phyloP scores from a whole-genome alignment of 192 early-diverging fungal genomes.

The Gigaspora rosea region DNA sequence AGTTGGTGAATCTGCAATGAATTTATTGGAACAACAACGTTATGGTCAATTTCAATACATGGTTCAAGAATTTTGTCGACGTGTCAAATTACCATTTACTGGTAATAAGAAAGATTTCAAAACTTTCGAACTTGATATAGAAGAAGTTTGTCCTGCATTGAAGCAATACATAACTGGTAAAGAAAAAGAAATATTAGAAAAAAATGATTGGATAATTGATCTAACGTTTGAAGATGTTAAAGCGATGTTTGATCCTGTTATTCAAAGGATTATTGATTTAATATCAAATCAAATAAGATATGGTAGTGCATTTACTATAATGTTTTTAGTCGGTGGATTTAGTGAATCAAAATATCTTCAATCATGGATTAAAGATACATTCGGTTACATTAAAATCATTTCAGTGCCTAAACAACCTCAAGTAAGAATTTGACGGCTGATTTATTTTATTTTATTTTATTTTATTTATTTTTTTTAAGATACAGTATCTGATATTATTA shows the following conservation, averaged over 20 bases:
- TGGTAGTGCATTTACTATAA: constrained; percentile 21
- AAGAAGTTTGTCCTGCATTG: not conserved
- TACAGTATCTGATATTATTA: no score
- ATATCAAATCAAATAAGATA: constrained; percentile 7
- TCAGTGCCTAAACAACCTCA: constrained; percentile 2
- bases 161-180: not conserved
- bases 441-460: no score
- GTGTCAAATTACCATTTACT: not conserved
- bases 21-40: constrained; percentile 37
- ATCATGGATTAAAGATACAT: constrained; percentile 39
- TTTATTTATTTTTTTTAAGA: no score
- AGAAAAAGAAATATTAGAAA: constrained; percentile 38
- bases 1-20: constrained; percentile 39
- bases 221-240: not conserved
- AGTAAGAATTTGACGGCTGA: no score
- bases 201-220: constrained; percentile 43
- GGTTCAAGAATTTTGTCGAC: constrained; percentile 1
- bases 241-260: constrained; percentile 54
- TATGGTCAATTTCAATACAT: constrained; percentile 19
- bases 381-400: not conserved
- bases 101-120: not conserved
- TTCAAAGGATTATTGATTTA: constrained; percentile 49
- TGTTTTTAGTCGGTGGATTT: constrained; percentile 51
- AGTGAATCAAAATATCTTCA: constrained; percentile 55
- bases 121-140: not conserved